Conservation (phyloP, 306 rosid genomes). For the Quercus cerris region DNA sequence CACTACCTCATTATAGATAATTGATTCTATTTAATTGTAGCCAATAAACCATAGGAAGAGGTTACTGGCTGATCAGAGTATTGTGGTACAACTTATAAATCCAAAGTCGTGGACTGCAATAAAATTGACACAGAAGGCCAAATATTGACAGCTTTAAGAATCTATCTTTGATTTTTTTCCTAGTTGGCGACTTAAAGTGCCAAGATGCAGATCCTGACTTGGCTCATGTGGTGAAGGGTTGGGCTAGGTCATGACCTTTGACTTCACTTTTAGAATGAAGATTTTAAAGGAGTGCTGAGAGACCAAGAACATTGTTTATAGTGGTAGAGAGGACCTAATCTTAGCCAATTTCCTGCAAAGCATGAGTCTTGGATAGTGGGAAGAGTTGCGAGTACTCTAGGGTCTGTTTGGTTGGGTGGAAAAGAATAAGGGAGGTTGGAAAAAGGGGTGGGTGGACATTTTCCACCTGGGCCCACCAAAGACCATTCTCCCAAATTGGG, state of each 20-base stretch:
- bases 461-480: too few species aligned
- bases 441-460: too few species aligned
- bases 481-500: too few species aligned
- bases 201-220: neutral
- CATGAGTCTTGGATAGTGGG: neutral
- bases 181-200: too few species aligned
- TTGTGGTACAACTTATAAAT: neutral
- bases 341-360: neutral
- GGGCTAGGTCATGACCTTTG: neutral
- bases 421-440: too few species aligned
- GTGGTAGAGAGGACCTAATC: neutral
- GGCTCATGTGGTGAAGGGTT: neutral
- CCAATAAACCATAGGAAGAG: neutral
- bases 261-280: neutral
- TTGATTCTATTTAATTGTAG: neutral
- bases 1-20: neutral
- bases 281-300: neutral
- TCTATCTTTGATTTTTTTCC: neutral
- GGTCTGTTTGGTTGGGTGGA: too few species aligned
- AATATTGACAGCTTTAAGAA: neutral
- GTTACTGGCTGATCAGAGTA: neutral
- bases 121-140: neutral
- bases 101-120: neutral
- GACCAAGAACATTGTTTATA: neutral
- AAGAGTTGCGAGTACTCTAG: neutral